These are phyloP conservation scores for Trypanosoma melophagium DNA, from an alignment of 208 protist genomes.

Conservation along the genomic window DNA sequence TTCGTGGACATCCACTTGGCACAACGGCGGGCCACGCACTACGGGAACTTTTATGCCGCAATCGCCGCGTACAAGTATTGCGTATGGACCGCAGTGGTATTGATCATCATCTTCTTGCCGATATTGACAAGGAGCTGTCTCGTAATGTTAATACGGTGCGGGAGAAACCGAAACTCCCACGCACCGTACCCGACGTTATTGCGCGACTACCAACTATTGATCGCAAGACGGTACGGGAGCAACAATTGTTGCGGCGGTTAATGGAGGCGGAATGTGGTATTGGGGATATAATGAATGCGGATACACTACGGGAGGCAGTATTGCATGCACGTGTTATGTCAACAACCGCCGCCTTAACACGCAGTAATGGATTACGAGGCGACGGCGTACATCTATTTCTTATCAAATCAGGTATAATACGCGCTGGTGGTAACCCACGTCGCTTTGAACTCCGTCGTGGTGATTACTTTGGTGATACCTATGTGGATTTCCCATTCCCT, in stretches of 20 bases:
- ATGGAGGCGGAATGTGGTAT: slow-evolving; percentile 45
- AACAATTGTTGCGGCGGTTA: slow-evolving; percentile 58
- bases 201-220: slow-evolving; percentile 40
- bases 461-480: slow-evolving; percentile 73
- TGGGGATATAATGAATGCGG: slow-evolving; percentile 23
- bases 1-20: slow-evolving; percentile 55
- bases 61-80: slow-evolving; percentile 34
- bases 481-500: slow-evolving; percentile 38
- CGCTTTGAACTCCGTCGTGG: slow-evolving; percentile 45
- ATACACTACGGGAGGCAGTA: slow-evolving; percentile 39
- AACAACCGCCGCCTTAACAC: slow-evolving; percentile 48
- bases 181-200: slow-evolving; percentile 18
- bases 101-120: slow-evolving; percentile 26
- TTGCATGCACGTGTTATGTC: slow-evolving; percentile 58
- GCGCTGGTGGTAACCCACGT: slow-evolving; percentile 36
- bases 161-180: slow-evolving; percentile 18
- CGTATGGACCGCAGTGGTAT: slow-evolving; percentile 33
- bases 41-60: slow-evolving; percentile 30
- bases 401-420: slow-evolving; percentile 55
- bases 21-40: slow-evolving; percentile 43
- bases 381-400: slow-evolving; percentile 70
- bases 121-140: slow-evolving; percentile 34
- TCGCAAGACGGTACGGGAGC: slow-evolving; percentile 70
- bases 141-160: slow-evolving; percentile 28
- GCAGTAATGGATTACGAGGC: slow-evolving; percentile 57